Base-by-base conservation (phyloP, 2,329 filamentous ascomycete genomes). In the Chaetomiaceae sp. region DNA sequence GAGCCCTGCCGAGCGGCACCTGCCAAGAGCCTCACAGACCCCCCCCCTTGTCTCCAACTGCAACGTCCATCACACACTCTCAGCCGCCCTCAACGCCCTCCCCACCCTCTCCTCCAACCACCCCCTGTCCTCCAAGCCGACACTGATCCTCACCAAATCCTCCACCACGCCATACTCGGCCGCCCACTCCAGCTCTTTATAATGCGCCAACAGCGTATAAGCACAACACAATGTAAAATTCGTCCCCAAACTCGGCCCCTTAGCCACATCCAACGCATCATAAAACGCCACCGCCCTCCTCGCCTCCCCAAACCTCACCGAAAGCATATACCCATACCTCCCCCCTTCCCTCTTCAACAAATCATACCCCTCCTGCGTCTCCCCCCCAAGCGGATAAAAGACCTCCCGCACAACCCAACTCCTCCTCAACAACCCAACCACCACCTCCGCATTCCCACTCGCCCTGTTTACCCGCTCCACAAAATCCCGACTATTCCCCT, bases 171-270 rank as follows among this genome's bases (percentile, higher is more conserved):
- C 59, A 35, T 55, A 58, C 31, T 50, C 47, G 0, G 56, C 56
- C 9, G 59, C 59, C 54, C 55, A 57, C 17, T 48, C 54, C 35
- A 58, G 21, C 53, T 61, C 59, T 9, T 38, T 55, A 34, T 53
- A 57, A 19, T 61, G 59, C 7, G 59, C 57, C 47, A 60, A n/a
- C 7, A 59, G 16, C 1, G 57, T 57, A 25, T 61, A 60, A 0
- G 59, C 54, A 44, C 57, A 61, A 8, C 56, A 58, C 33, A 61
- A 17, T 5, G 59, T 61, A 12, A 60, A 61, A 10, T 58, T 58
- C 0, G 59, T 59, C 17, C 59, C 59, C 30, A 61, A 31, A 14
- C 58, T 60, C 27, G 59, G 59, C 3, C 59, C 59, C 48, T 61
- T 61, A 1, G 56, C 56, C 14, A 57, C 54, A 14, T 58, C 41